Base-by-base conservation (phyloP, 2,329 filamentous ascomycete genomes). In the Chrysoporthe deuterocubensis region DNA sequence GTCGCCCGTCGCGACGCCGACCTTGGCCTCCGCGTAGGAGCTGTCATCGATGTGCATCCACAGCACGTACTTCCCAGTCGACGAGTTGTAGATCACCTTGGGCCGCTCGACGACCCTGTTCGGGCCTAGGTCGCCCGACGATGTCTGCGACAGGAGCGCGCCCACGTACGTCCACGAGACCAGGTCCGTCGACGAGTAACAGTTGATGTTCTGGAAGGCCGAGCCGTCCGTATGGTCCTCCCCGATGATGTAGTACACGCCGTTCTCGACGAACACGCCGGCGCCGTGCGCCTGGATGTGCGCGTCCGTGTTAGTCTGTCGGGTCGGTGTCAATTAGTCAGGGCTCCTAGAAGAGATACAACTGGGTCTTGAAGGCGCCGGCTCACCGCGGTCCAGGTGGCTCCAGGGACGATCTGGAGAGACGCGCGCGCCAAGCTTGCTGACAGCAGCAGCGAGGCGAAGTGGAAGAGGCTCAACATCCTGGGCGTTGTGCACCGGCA, bases 281-380 rank as follows among this genome's bases (percentile, higher is more conserved):
- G 85, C 87, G 2, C 89, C 89, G 72, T 92, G 89, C 0, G 89
- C 89, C 79, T 92, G 89, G 5, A 92, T 79, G 71, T 90, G 88
- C 32, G 83, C 81, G 37, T 69, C 71, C 1, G 72, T 73, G 62
- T 73, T 73, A 52, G 71, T 67, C 69, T 72, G 67, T 44, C 37
- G 26, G 8, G 14, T 48, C 40, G 26, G 7, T 4, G 13, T 62
- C 21, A 46, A 46, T 60, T 2, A 4, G 34, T 54, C 8, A n/a
- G 50, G 42, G 14, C 16, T 32, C 8, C 11, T 18, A 32, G 54
- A 13, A 18, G 8, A 5, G n/a, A 18, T n/a, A 14, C 34, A 3
- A 40, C 16, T 48, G 46, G 46, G 5, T 40, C 37, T 40, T 40
- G 46, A 7, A 26, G n/a, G 11, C 6, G 13, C 13, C 4, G 9